Evolutionary conservation across 192 early-diverging fungal genomes (phyloP).

Genomic region (Cetraspora pellucida): DNA sequence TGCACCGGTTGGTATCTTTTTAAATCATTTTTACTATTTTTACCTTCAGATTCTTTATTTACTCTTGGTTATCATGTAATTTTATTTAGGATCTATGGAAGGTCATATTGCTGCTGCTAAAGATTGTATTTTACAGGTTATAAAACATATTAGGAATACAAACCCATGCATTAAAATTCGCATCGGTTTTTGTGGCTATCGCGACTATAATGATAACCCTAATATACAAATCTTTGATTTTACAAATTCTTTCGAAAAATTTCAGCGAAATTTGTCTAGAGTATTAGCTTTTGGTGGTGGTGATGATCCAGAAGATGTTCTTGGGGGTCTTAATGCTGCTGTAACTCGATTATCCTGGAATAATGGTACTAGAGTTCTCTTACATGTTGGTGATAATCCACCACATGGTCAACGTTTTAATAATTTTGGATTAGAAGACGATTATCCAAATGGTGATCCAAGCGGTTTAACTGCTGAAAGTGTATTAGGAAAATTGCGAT

Average conservation of each 20-base stretch:
- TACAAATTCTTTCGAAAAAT: not conserved
- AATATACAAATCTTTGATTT: not conserved
- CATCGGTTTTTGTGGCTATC: constrained; percentile 32
- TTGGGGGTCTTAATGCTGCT: constrained; percentile 35
- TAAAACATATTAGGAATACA: constrained; percentile 12
- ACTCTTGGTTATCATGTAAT: not conserved
- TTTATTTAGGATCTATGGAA: constrained; percentile 13
- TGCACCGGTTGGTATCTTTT: constrained; percentile 3
- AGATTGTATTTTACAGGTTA: constrained; percentile 28
- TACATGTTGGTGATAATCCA: constrained; percentile 34
- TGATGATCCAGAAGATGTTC: not conserved
- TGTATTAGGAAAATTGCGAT: constrained; percentile 20
- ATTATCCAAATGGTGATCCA: constrained; percentile 34
- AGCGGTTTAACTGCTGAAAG: constrained; percentile 30
- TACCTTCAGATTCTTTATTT: not conserved
- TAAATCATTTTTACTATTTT: not conserved
- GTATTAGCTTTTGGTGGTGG: constrained; percentile 6
- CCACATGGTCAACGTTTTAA: constrained; percentile 29
- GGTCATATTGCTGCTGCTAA: constrained; percentile 21
- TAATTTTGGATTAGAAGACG: not conserved
- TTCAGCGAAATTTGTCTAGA: not conserved
- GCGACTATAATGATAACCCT: constrained; percentile 1
- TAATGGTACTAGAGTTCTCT: constrained; percentile 18
- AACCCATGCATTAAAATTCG: constrained; percentile 25
- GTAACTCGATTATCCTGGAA: constrained; percentile 13